Evolutionary conservation across 2,329 filamentous ascomycete species (phyloP), one percentile per base, ranked within the genome.

Genomic region (Colletotrichum eleusines): DNA sequence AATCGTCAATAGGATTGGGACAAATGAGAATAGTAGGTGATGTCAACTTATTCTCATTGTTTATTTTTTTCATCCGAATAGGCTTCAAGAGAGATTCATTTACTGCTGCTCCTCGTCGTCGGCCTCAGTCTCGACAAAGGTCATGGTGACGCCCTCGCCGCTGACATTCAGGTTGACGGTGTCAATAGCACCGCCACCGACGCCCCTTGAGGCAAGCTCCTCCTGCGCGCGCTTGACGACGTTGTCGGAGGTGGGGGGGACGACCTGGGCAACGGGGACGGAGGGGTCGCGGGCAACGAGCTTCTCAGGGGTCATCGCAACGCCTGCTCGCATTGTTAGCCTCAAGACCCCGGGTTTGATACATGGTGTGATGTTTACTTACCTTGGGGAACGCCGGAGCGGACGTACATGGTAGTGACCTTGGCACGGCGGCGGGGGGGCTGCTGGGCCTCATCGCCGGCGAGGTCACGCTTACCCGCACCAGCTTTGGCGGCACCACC

Each of bases 341-440:
- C 33, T 40, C 42, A 38, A 0, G n/a, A 23, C 12, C 46, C 20
- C 31, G 6, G 4, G 38, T 48, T 9, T 6, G 40, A 7, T 54
- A 14, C 16, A 7, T 8, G 8, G 5, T 11, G 33, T 26, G 38
- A 31, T 48, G 16, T 40, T 38, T 48, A 80, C 82, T 83, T 76
- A 84, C 83, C 78, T 50, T 77, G 77, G 40, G 82, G 82, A 64
- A 84, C 77, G 65, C 82, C 83, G 51, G 82, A 81, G 75, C 81
- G 80, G 66, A 84, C 79, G 69, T 83, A 84, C 83, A 84, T 84
- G 72, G 82, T 84, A 57, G 83, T 84, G 67, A 84, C 81, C 76
- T 82, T 84, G 65, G 81, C 79, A 55, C 81, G 80, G 54, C 79
- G 79, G 64, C 77, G 77, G n/a, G 79, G 79, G 46, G 78, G 44